These are phyloP conservation scores for Noccaea caerulescens DNA, from an alignment of 345 rosid genomes.

Conservation along the genomic window DNA sequence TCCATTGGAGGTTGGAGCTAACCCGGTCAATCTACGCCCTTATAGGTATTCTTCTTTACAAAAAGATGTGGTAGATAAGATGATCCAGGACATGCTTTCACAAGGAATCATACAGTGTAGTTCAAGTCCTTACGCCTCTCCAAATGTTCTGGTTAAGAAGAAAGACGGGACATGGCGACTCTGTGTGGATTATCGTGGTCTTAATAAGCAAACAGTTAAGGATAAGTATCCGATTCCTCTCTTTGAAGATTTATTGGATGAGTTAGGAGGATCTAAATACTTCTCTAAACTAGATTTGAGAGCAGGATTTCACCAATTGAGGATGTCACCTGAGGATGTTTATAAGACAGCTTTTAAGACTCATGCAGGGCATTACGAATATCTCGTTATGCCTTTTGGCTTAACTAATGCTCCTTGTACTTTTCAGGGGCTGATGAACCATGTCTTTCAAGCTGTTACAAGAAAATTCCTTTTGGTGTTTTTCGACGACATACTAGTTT, in stretches of 20 bases:
- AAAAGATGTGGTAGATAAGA: not conserved
- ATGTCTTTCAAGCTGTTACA: not conserved
- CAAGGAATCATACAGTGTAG: not conserved
- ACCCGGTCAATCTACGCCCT: not conserved
- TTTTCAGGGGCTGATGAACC: not conserved
- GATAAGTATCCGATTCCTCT: not conserved
- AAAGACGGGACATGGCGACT: not conserved
- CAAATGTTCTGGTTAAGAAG: not conserved
- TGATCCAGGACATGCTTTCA: not conserved
- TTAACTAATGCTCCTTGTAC: not conserved
- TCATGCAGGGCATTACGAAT: not conserved
- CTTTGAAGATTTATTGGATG: not conserved
- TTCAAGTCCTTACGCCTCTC: not conserved
- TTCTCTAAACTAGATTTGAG: not conserved
- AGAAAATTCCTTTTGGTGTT: no score
- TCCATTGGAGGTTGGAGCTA: no score
- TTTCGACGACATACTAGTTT: not conserved
- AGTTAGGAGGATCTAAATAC: fast-evolving
- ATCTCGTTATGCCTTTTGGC: not conserved
- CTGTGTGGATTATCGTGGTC: not conserved
- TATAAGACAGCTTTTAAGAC: not conserved
- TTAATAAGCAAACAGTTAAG: not conserved
- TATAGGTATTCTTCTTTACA: not conserved
- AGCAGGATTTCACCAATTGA: not conserved
- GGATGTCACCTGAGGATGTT: not conserved